A percentile compares a stretch with the other conserved stretches of the same genome.
phyloP scores from a whole-genome alignment of 2,329 filamentous ascomycete species.

The Clonostachys solani region DNA sequence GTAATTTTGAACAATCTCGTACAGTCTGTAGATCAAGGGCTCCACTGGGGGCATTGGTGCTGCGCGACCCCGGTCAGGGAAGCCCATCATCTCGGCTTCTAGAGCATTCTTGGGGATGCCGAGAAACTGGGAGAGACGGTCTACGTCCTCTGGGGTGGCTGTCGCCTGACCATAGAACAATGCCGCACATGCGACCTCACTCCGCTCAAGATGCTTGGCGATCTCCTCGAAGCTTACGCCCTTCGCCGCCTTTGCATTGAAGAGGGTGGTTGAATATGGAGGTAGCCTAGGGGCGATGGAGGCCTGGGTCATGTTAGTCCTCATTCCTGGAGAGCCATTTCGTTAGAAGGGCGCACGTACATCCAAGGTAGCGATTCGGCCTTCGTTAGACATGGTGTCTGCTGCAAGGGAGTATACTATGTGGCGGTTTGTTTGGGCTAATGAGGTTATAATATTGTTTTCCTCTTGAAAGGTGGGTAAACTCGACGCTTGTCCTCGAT shows the following conservation, averaged over 20 bases:
- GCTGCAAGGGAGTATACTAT: too few relatives aligned
- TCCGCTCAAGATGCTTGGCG: conserved; percentile 66
- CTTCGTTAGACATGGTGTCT: conserved; percentile 4
- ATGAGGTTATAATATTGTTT: too few relatives aligned
- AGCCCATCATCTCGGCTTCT: conserved; percentile 60
- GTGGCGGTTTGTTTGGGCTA: too few relatives aligned
- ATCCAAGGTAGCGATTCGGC: conserved; percentile 23
- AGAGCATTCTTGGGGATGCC: conserved; percentile 54
- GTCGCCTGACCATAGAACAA: conserved; percentile 87
- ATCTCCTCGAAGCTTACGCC: conserved; percentile 77
- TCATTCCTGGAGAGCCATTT: conserved; percentile 7
- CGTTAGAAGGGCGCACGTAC: conserved; percentile 16
- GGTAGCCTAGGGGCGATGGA: conserved; percentile 68
- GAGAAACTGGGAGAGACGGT: conserved; percentile 63
- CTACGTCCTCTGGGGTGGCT: conserved; percentile 63
- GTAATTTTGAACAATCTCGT: conserved; percentile 95
- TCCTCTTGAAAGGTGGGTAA: too few relatives aligned
- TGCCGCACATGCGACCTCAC: conserved; percentile 81
- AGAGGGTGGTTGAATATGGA: conserved; percentile 62
- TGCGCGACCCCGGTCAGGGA: conserved; percentile 75
- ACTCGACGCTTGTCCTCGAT: background rate
- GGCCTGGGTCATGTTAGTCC: conserved; percentile 34
- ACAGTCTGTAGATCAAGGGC: conserved; percentile 73
- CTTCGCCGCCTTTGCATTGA: conserved; percentile 69
- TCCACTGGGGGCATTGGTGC: conserved; percentile 29